Evolutionary conservation across 352 stramenopile species (phyloP).

Genomic region (Pseudoperonospora humuli): DNA sequence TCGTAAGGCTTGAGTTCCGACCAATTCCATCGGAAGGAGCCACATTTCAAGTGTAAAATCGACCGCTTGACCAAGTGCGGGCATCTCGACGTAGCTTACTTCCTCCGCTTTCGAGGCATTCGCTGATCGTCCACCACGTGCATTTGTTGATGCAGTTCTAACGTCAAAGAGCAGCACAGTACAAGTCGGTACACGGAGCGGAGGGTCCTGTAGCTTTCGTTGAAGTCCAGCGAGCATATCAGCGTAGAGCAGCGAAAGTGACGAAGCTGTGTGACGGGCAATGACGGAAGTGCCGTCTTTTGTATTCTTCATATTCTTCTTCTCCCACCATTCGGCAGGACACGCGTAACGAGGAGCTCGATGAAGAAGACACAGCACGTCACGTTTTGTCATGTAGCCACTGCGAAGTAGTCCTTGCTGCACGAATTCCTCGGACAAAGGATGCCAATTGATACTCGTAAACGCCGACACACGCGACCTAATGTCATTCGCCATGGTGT

Average conservation of each 20-base stretch:
- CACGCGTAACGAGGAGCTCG: constrained; percentile 56
- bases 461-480: background rate
- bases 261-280: constrained; percentile 57
- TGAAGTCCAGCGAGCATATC: constrained; percentile 59
- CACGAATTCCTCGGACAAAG: constrained; percentile 72
- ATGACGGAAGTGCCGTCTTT: constrained; percentile 13
- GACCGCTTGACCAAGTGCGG: constrained; percentile 43
- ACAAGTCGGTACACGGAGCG: constrained; percentile 17
- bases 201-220: constrained; percentile 37
- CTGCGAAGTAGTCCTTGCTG: constrained; percentile 59
- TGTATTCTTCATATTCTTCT: constrained; percentile 26
- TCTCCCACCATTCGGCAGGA: constrained; percentile 48
- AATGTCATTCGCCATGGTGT: background rate
- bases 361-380: constrained; percentile 55
- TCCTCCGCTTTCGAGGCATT: constrained; percentile 36
- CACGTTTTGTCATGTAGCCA: constrained; percentile 71
- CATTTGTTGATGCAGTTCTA: constrained; percentile 9
- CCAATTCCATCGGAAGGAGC: constrained; percentile 60
- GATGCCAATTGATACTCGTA: constrained; percentile 62
- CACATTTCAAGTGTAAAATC: constrained; percentile 81
- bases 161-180: constrained; percentile 69
- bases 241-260: constrained; percentile 64
- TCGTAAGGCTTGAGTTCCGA: constrained; percentile 54
- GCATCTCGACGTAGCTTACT: constrained; percentile 59
- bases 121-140: constrained; percentile 12